Base-by-base conservation (phyloP, 352 stramenopile species). In the Phytopythium oedochilum region DNA sequence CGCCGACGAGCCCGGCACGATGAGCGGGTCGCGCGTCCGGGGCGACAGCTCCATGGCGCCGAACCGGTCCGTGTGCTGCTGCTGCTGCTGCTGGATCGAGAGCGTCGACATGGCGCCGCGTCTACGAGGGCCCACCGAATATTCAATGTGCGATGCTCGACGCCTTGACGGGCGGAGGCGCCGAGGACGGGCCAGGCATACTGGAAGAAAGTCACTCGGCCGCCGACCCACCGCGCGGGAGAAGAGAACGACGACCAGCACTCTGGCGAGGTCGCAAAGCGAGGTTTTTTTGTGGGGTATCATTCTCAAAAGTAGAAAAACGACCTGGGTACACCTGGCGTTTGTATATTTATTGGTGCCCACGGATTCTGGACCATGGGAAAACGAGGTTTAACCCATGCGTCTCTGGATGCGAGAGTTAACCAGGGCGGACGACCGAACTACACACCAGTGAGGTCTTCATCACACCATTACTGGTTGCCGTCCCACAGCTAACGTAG, bases 1-100 rank as follows among this genome's bases (percentile, higher is more conserved):
- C 32, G 73, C 76, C 53, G 73, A 62, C 36, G 78, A 86, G 42
- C 71, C 70, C 0, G 70, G 70, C 43, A 84, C 59, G 43, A 90
- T 52, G 47, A 90, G 71, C 64, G 80, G 80, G 58, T 84, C 56
- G 63, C 83, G 63, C 52, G 66, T 68, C 10, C 70, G 61, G 18
- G 80, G 80, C 7, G 80, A 87, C 38, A 90, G 64, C 55, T 74
- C 63, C 60, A 90, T 55, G 38, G 73, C 60, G 28, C 69, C 69
- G 44, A 73, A 70, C 45, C 63, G 60, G 51, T 72, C 57, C 42
- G 62, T 63, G 25, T 63, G 32, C 45, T 38, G 63, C 29, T 53
- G 52, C 45, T 58, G 61, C 32, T 36, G 32, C 5, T 11, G 63
- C 59, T 44, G 42, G 23, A 22, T 32, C 5, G 42, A 31, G 5